Percentiles rank a stretch among this genome's conserved stretches.
Evolutionary conservation across 2,329 filamentous ascomycete genomes (phyloP).

Genomic region (Ophiostoma populinum): DNA sequence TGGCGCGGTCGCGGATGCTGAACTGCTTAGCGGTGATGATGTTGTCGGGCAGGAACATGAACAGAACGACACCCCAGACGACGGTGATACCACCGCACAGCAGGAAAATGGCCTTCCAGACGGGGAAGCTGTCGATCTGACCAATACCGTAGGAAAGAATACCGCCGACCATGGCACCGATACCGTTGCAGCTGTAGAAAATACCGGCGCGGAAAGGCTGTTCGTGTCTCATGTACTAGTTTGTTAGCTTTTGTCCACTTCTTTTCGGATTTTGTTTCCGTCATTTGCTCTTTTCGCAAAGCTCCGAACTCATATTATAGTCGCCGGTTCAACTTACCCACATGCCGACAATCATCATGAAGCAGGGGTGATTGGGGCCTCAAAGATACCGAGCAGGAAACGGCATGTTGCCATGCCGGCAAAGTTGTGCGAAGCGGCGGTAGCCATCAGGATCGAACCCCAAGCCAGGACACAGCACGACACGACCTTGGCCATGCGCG

Average conservation of each 20-base stretch:
- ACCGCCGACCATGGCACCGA: slow-evolving; percentile 1
- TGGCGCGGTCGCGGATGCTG: slow-evolving; percentile 1
- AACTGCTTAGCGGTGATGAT: slow-evolving; percentile 1
- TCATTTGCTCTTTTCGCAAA: too few species aligned
- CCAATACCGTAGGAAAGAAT: slow-evolving; percentile 1
- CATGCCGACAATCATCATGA: slow-evolving; percentile 40
- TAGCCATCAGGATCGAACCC: slow-evolving; percentile 30
- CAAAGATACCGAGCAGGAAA: slow-evolving; percentile 37
- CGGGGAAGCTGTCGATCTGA: slow-evolving; percentile 3
- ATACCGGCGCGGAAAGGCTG: slow-evolving; percentile 2
- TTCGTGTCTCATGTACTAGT: slow-evolving; percentile 1
- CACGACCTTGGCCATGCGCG: slow-evolving; percentile 9
- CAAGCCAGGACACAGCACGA: slow-evolving; percentile 16
- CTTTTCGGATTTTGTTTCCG: too few species aligned
- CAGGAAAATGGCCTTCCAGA: slow-evolving; percentile 15
- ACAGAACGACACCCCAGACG: slow-evolving; percentile 3
- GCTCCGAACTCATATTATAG: too few species aligned
- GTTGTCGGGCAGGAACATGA: slow-evolving; percentile 5
- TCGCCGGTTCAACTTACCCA: slow-evolving; percentile 20
- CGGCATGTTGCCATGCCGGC: slow-evolving; percentile 36
- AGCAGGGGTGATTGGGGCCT: slow-evolving; percentile 38
- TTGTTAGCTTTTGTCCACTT: not conserved
- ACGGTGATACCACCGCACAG: slow-evolving; percentile 5
- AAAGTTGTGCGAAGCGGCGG: slow-evolving; percentile 35
- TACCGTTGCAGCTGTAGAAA: slow-evolving; percentile 2